phyloP scores from a whole-genome alignment of 1,284 basidiomycete species.

The Puccinia coronata region DNA sequence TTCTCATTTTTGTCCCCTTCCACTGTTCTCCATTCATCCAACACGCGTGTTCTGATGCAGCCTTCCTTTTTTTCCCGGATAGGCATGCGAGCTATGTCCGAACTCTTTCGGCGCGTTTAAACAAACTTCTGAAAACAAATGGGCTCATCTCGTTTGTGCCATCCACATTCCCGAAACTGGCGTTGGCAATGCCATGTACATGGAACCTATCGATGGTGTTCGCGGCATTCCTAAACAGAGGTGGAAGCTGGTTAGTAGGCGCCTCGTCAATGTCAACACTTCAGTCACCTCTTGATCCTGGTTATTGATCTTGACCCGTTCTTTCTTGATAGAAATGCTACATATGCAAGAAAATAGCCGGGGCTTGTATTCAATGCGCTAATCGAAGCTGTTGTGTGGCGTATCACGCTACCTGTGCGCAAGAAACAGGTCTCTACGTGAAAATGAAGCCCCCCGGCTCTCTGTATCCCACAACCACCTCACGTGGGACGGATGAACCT shows the following conservation, averaged over 20 bases:
- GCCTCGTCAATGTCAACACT: not conserved
- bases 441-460: conserved; percentile 61
- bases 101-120: conserved; percentile 98
- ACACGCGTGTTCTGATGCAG: not conserved
- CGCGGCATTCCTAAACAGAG: conserved; percentile 84
- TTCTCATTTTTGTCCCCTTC: conserved; percentile 50
- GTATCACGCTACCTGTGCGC: conserved; percentile 92
- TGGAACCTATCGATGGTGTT: conserved; percentile 94
- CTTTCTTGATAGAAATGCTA: conserved; percentile 72
- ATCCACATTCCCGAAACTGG: conserved; percentile 97
- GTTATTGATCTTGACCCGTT: not conserved
- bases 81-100: conserved; percentile 92
- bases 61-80: conserved; percentile 1
- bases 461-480: conserved; percentile 4
- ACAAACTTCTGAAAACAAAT: conserved; percentile 87
- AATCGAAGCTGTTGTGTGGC: conserved; percentile 88
- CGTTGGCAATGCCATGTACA: conserved; percentile 92
- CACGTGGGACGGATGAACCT: conserved; percentile 5
- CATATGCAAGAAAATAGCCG: conserved; percentile 76
- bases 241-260: conserved; percentile 81
- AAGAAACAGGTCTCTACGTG: conserved; percentile 72
- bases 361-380: conserved; percentile 96
- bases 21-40: conserved; percentile 13
- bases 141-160: conserved; percentile 95
- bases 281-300: not conserved